Conservation (phyloP, 192 early-diverging fungal genomes). For the Coemansia furcata region DNA sequence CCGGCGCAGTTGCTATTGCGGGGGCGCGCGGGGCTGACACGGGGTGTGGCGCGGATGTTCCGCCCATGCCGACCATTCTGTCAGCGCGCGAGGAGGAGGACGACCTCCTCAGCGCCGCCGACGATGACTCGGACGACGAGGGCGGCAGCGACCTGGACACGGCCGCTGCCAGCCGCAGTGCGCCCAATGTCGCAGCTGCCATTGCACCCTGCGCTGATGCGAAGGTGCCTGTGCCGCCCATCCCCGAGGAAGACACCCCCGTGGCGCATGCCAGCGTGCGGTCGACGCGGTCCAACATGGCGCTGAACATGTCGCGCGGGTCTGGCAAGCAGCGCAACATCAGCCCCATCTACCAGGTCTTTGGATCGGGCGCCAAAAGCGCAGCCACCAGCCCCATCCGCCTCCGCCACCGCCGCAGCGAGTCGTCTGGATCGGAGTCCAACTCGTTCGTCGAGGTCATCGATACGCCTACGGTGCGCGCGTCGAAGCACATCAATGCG, state of each 20-base stretch:
- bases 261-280: neutral
- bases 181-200: neutral
- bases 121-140: neutral
- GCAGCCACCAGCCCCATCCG: constrained; percentile 7
- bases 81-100: constrained; percentile 17
- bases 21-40: constrained; percentile 4
- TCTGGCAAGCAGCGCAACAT: neutral
- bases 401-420: neutral
- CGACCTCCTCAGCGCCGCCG: neutral
- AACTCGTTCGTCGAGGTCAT: constrained; percentile 44
- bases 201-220: neutral
- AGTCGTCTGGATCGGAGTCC: neutral
- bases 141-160: neutral
- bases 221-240: neutral
- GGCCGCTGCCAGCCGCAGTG: neutral
- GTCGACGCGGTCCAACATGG: constrained; percentile 4
- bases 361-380: constrained; percentile 3
- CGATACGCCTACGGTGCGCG: constrained; percentile 3
- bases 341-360: constrained; percentile 4
- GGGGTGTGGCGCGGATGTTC: neutral
- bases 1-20: neutral
- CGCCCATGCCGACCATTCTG: constrained; percentile 29
- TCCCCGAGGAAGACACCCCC: neutral
- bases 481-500: neutral
- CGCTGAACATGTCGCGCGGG: neutral